Conservation (phyloP, 2,329 filamentous ascomycete species). For the Ascochyta lentis region DNA sequence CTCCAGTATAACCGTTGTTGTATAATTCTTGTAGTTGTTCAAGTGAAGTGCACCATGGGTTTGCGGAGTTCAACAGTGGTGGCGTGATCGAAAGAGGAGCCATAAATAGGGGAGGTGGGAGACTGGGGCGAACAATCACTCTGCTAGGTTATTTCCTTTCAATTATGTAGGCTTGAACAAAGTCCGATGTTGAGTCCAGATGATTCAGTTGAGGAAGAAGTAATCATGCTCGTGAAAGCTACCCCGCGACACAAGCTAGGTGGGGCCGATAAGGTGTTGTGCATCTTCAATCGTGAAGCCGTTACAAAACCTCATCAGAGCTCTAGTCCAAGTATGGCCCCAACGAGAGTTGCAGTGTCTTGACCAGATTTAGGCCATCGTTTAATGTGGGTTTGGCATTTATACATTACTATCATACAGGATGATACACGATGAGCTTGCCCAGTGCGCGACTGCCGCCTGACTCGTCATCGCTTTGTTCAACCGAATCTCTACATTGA, state of each 20-base stretch:
- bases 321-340: not conserved
- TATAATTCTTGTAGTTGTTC: slow-evolving; percentile 69
- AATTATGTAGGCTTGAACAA: not conserved
- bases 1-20: slow-evolving; percentile 68
- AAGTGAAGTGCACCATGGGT: slow-evolving; percentile 74
- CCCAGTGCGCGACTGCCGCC: not conserved
- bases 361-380: too few species aligned
- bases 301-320: not conserved
- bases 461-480: slow-evolving; percentile 1
- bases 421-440: not conserved
- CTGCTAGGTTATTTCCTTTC: not conserved
- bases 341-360: too few species aligned
- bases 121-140: too few species aligned
- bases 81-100: slow-evolving; percentile 61
- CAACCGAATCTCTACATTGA: not conserved
- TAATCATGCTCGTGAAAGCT: not conserved
- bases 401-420: not conserved
- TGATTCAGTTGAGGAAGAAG: not conserved
- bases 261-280: slow-evolving; percentile 14
- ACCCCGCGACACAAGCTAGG: slow-evolving; percentile 9
- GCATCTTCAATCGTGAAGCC: not conserved
- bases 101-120: slow-evolving; percentile 19
- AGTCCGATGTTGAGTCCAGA: not conserved
- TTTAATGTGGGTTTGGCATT: too few species aligned
- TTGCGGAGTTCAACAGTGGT: slow-evolving; percentile 76